Evolutionary conservation across 805 yeast genomes (phyloP).

Genomic region (Metschnikowia baotianmanensis): DNA sequence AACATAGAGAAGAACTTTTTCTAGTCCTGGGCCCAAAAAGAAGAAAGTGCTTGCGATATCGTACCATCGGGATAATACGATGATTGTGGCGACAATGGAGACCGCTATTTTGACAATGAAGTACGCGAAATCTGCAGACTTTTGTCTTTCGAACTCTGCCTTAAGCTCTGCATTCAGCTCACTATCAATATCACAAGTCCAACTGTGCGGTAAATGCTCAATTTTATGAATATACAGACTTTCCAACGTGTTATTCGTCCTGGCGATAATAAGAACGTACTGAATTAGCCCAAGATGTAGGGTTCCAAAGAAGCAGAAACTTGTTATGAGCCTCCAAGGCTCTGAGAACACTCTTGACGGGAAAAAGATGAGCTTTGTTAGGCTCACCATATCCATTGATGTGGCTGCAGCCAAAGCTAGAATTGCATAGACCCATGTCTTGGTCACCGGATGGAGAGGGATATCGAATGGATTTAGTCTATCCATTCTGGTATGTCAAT

Average conservation of each 20-base stretch:
- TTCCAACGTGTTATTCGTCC: conserved; percentile 27
- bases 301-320: conserved; percentile 34
- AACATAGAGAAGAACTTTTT: conserved; percentile 39
- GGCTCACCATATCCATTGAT: conserved; percentile 21
- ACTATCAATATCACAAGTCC: conserved; percentile 16
- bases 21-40: conserved; percentile 38
- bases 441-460: conserved; percentile 20
- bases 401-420: conserved; percentile 22
- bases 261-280: conserved; percentile 19
- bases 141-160: conserved; percentile 18
- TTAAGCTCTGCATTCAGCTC: conserved; percentile 18
- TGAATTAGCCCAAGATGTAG: conserved; percentile 24
- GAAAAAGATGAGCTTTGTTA: conserved; percentile 22
- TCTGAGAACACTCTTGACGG: conserved; percentile 30
- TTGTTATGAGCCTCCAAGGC: conserved; percentile 38
- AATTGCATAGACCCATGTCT: conserved; percentile 29
- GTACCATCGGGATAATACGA: conserved; percentile 15
- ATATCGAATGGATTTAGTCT: conserved; percentile 9
- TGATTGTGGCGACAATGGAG: conserved; percentile 22
- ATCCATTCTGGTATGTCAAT: conserved; percentile 7
- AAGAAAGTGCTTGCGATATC: conserved; percentile 20
- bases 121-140: conserved; percentile 32
- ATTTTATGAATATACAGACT: conserved; percentile 18
- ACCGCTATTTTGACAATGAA: conserved; percentile 25
- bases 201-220: conserved; percentile 24